Evolutionary conservation across 148 eudicot genomes (phyloP).

Genomic region (Diospyros kaki): DNA sequence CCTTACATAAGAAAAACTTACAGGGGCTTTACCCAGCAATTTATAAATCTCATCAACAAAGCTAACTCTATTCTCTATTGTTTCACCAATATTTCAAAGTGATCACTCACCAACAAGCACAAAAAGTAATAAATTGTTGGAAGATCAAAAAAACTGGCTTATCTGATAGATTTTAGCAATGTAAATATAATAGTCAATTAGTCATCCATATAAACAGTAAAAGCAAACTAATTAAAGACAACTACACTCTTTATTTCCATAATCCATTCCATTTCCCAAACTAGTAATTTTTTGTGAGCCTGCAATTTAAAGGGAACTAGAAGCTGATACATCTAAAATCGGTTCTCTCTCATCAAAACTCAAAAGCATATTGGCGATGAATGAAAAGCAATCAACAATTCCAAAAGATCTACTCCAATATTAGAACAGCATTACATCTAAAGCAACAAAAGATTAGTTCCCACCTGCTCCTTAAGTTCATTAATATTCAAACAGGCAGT

Average conservation of each 20-base stretch:
- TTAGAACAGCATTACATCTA: background rate
- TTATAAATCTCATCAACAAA: background rate
- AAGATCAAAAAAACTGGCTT: constrained; percentile 11
- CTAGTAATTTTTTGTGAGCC: background rate
- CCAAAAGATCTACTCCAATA: background rate
- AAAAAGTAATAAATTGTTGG: constrained; percentile 1
- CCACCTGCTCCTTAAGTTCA: constrained; percentile 91
- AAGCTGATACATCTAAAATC: background rate
- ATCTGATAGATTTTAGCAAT: background rate
- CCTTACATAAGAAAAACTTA: too few relatives aligned
- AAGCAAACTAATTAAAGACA: background rate
- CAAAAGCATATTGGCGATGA: background rate
- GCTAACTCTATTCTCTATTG: background rate
- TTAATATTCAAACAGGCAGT: constrained; percentile 74
- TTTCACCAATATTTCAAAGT: constrained; percentile 1
- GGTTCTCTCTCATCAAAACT: constrained; percentile 1
- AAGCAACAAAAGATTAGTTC: constrained; percentile 15
- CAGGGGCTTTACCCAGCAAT: background rate
- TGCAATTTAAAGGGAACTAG: background rate
- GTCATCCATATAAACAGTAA: background rate
- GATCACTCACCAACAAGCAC: constrained; percentile 2
- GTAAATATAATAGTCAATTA: background rate
- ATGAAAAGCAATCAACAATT: background rate
- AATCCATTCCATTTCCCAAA: too few relatives aligned
- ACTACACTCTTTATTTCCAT: too few relatives aligned